These are phyloP conservation scores for Coprinopsis sp. DNA, from an alignment of 768 basidiomycete genomes.

Conservation along the genomic window DNA sequence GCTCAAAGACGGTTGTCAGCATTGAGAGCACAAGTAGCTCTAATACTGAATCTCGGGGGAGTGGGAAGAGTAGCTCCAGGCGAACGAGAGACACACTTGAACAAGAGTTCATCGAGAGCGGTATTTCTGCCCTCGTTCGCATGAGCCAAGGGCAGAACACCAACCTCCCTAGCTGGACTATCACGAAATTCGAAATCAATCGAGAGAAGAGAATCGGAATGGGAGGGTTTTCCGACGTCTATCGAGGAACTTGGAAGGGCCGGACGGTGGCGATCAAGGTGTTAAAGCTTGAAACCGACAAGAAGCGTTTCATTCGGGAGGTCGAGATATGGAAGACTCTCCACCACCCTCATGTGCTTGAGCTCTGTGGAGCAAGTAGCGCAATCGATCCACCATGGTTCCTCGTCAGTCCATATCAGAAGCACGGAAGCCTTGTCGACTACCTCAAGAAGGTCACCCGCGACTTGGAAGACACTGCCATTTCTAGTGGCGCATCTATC, in stretches of 20 bases:
- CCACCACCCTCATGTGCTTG: constrained; percentile 64
- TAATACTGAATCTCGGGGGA: not conserved
- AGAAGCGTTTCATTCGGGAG: constrained; percentile 63
- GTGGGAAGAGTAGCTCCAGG: constrained; percentile 10
- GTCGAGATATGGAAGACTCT: constrained; percentile 70
- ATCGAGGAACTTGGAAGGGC: constrained; percentile 68
- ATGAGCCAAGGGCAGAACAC: constrained; percentile 42
- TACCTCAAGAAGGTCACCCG: constrained; percentile 43
- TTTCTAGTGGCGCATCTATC: not conserved
- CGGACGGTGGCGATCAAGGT: constrained; percentile 70
- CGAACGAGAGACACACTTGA: constrained; percentile 41
- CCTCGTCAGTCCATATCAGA: constrained; percentile 70
- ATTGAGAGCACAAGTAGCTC: constrained; percentile 20
- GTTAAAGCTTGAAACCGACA: constrained; percentile 55
- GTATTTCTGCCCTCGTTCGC: constrained; percentile 65
- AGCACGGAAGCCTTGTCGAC: constrained; percentile 57
- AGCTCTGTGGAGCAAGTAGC: constrained; percentile 75
- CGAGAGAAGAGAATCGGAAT: constrained; percentile 63
- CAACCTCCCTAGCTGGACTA: constrained; percentile 68
- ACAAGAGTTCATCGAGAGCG: constrained; percentile 65
- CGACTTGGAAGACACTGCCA: constrained; percentile 7
- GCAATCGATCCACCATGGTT: constrained; percentile 71
- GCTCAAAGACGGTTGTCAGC: constrained; percentile 22
- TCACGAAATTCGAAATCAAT: constrained; percentile 64
- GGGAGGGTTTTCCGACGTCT: constrained; percentile 77